These are phyloP conservation scores for Daldinia decipiens DNA, from an alignment of 495 filamentous ascomycete genomes.

Conservation along the genomic window DNA sequence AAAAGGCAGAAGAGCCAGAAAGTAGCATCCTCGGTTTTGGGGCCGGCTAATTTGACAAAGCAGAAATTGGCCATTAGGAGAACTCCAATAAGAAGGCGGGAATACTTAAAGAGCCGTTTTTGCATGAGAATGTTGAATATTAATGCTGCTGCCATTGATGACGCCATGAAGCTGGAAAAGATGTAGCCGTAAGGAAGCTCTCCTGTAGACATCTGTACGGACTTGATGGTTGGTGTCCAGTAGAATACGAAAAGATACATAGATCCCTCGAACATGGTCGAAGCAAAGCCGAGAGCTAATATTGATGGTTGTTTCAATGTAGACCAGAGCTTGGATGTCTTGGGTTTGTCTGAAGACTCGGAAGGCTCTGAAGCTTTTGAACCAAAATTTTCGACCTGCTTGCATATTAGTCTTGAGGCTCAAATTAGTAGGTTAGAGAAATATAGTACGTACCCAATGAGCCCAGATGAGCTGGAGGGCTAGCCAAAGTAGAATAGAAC, in stretches of 20 bases:
- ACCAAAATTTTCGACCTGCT: constrained; percentile 61
- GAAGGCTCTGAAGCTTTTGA: constrained; percentile 34
- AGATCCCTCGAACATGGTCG: constrained; percentile 65
- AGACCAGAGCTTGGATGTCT: constrained; percentile 32
- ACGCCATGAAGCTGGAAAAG: constrained; percentile 67
- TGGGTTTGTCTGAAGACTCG: constrained; percentile 19
- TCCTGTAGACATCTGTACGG: constrained; percentile 46
- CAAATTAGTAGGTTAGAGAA: neutral
- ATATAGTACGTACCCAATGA: constrained; percentile 57
- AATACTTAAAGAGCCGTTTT: constrained; percentile 43
- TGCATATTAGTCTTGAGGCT: constrained; percentile 13
- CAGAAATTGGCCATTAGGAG: constrained; percentile 50
- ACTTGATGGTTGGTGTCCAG: constrained; percentile 62
- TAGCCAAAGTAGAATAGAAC: constrained; percentile 50
- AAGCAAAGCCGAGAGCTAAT: constrained; percentile 57
- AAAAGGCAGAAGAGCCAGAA: constrained; percentile 66
- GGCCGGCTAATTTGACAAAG: constrained; percentile 54
- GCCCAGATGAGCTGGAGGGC: constrained; percentile 55
- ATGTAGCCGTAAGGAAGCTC: constrained; percentile 66
- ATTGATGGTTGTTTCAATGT: constrained; percentile 52
- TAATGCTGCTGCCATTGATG: constrained; percentile 61
- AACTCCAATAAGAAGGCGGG: constrained; percentile 51
- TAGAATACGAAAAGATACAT: constrained; percentile 71
- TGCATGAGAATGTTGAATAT: constrained; percentile 54
- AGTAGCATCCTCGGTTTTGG: constrained; percentile 54